Evolutionary conservation across 1,139 yeast genomes (phyloP), one percentile per base, ranked within the genome.

Genomic region (Zygoascus hellenicus): DNA sequence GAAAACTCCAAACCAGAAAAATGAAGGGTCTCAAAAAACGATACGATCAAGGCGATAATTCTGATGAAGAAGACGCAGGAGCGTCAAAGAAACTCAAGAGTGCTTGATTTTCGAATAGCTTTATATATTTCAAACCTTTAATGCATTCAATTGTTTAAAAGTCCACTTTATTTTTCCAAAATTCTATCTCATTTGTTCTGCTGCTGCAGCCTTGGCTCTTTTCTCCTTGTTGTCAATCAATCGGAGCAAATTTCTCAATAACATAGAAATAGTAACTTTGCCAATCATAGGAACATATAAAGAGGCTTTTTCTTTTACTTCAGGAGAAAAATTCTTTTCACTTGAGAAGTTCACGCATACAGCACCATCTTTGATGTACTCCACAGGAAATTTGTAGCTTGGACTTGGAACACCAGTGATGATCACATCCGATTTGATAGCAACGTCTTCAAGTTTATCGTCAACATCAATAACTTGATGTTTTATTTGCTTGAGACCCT

Each of bases 1-100:
- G 78, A 63, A 83, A 83, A 66, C 70, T 92, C 65, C 98, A 92
- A 70, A 90, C 98, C 10, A 81, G 98, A 72, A 92, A 92, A 80
- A 87, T 92, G 96, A 94, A 94, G 77, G 99, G 98, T 64, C 76
- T 92, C 63, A 94, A 94, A 72, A 75, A 88, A 49, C 81, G 77
- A 65, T 89, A 74, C 58, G 96, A 88, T 63, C 96, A 88, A 67
- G 83, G 77, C 26, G 79, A 71, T 46, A 77, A 70, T 6, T 62
- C 49, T 6, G 70, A 51, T 15, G 61, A 48, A 9, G 63, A 55
- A 10, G 65, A 53, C 10, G 58, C 48, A 11, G 26, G 26, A 5
- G 62, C 56, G 28, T 54, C 44, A 29, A 40, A 39, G 33, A 32
- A 35, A 38, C 30, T 48, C 37, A 31, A 49, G 47, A 16, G 45